Conservation (phyloP, 805 yeast genomes). For the Lipomyces sp. region DNA sequence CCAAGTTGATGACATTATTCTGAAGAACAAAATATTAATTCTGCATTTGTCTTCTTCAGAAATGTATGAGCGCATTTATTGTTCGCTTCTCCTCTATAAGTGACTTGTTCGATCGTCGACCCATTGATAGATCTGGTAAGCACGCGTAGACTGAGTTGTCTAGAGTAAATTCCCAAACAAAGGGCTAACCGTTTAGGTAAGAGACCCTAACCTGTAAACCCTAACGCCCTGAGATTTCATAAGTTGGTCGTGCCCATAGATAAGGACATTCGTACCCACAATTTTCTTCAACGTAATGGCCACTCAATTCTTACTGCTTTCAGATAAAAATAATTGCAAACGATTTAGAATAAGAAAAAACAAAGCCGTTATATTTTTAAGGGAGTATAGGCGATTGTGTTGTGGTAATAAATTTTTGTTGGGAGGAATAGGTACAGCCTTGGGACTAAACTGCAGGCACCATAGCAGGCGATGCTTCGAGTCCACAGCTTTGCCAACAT, state of each 20-base stretch:
- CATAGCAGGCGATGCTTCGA: background rate
- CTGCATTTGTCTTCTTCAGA: no score
- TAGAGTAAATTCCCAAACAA: background rate
- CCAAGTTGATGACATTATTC: no score
- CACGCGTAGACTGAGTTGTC: background rate
- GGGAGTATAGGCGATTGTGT: background rate
- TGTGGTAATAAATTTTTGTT: background rate
- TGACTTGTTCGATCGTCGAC: no score
- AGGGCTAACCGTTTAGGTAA: background rate
- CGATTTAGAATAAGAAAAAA: slow-evolving; percentile 22
- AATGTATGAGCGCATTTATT: no score
- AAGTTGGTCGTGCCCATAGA: background rate
- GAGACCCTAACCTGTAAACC: background rate
- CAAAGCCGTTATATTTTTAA: background rate
- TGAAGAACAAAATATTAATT: no score
- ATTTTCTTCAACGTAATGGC: slow-evolving; percentile 5
- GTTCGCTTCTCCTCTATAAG: no score
- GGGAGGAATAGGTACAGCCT: background rate
- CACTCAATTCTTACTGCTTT: background rate
- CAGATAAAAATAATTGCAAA: background rate
- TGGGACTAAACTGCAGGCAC: background rate
- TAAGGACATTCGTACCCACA: background rate
- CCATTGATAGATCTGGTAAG: no score
- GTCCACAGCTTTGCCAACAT: no score
- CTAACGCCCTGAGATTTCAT: background rate